phyloP scores from a whole-genome alignment of 768 basidiomycete genomes.

The Rhodosporidiobolus odoratus region DNA sequence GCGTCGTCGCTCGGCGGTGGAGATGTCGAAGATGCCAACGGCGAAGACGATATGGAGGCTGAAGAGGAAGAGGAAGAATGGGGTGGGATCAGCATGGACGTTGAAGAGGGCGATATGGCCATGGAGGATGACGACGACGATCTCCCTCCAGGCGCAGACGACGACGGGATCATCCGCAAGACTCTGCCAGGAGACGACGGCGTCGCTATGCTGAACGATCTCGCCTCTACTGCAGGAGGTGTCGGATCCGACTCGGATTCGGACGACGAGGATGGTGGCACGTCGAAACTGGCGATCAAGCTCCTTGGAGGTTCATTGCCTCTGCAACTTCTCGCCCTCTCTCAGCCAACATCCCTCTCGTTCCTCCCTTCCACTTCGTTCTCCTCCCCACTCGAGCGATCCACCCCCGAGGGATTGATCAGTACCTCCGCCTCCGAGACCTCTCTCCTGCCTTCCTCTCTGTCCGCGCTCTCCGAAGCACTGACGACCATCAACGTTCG shows the following conservation, averaged over 20 bases:
- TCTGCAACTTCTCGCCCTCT: conserved; percentile 41
- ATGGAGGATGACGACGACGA: conserved; percentile 19
- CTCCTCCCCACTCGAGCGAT: conserved; percentile 22
- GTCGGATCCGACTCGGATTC: conserved; percentile 36
- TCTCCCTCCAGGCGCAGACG: conserved; percentile 6
- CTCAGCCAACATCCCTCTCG: conserved; percentile 45
- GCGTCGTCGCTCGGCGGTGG: not conserved
- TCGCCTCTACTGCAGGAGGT: conserved; percentile 36
- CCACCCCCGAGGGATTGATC: conserved; percentile 3
- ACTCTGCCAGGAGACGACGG: conserved; percentile 38
- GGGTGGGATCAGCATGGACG: conserved; percentile 30
- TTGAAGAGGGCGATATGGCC: conserved; percentile 20
- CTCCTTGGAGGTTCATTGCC: conserved; percentile 43
- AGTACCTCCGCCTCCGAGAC: conserved; percentile 7
- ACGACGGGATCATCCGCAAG: conserved; percentile 17
- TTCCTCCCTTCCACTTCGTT: conserved; percentile 41
- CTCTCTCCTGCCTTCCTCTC: conserved; percentile 6
- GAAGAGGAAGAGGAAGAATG: conserved; percentile 32
- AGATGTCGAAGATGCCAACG: not conserved
- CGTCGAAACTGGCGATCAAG: not conserved
- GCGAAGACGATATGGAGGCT: not conserved
- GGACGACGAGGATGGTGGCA: conserved; percentile 26
- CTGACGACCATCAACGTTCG: conserved; percentile 49
- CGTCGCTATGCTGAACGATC: conserved; percentile 40
- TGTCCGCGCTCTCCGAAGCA: conserved; percentile 24